These are phyloP conservation scores for Umbelopsis sp. DNA, from an alignment of 192 early-diverging fungal genomes.

Conservation along the genomic window DNA sequence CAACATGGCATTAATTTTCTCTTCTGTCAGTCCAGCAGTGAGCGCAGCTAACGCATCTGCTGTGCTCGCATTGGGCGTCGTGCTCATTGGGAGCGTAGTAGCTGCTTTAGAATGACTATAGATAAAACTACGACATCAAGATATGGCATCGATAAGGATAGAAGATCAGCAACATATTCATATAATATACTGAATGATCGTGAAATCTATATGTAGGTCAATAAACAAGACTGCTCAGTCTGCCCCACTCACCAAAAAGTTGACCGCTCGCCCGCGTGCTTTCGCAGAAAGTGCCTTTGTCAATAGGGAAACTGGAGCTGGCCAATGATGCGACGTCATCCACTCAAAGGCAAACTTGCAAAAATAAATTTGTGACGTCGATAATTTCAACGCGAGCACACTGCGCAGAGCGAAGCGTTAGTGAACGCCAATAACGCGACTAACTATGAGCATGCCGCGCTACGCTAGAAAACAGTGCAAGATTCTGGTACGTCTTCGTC, in stretches of 20 bases:
- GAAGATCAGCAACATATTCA: conserved; percentile 6
- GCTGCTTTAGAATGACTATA: background rate
- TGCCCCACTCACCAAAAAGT: conserved; percentile 22
- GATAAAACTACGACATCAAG: background rate
- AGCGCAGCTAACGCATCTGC: conserved; percentile 16
- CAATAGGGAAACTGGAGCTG: background rate
- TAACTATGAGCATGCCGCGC: background rate
- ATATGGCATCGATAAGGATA: background rate
- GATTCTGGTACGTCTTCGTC: background rate
- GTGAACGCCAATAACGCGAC: background rate
- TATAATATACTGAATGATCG: background rate
- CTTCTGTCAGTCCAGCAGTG: conserved; percentile 25
- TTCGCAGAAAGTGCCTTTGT: conserved; percentile 10
- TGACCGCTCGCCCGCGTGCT: conserved; percentile 20
- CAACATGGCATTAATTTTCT: conserved; percentile 30
- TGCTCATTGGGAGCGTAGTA: background rate
- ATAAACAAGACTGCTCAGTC: background rate
- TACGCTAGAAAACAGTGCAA: background rate
- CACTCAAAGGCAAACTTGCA: background rate
- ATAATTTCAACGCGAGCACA: background rate
- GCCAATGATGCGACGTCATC: conserved; percentile 16
- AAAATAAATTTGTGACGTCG: background rate
- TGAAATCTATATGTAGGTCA: background rate
- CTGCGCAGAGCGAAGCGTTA: background rate
- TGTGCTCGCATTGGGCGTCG: conserved; percentile 10